Evolutionary conservation across 352 stramenopile genomes (phyloP).

Genomic region (Phytopythium vexans): DNA sequence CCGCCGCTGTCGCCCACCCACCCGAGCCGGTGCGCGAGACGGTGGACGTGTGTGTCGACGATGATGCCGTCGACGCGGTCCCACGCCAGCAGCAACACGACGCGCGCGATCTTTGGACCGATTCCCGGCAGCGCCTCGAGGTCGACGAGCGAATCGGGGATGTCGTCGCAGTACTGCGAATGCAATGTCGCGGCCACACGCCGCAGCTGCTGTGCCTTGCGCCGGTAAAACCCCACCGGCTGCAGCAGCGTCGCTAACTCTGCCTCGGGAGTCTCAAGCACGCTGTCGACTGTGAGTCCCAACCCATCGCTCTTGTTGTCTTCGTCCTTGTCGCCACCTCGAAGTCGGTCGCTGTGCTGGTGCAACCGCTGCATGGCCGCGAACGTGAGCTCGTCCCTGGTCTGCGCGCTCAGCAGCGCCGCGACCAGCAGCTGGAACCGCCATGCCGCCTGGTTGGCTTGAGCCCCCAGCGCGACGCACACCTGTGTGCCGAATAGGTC

Average conservation of each 20-base stretch:
- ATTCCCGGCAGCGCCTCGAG: conserved; percentile 56
- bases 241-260: conserved; percentile 47
- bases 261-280: conserved; percentile 26
- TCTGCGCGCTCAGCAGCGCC: conserved; percentile 71
- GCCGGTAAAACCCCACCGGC: conserved; percentile 71
- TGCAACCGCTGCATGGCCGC: conserved; percentile 73
- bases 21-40: conserved; percentile 54
- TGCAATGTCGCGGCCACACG: conserved; percentile 41
- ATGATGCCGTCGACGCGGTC: conserved; percentile 58
- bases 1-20: conserved; percentile 27
- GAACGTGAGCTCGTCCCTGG: conserved; percentile 61
- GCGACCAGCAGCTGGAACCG: conserved; percentile 68
- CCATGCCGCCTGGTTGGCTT: conserved; percentile 14
- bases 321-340: neutral
- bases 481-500: conserved; percentile 68
- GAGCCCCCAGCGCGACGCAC: conserved; percentile 31
- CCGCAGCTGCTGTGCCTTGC: conserved; percentile 67
- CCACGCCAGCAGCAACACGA: conserved; percentile 67
- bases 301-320: conserved; percentile 8
- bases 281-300: conserved; percentile 45
- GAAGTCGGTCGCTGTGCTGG: conserved; percentile 9
- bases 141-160: conserved; percentile 40
- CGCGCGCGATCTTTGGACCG: conserved; percentile 70
- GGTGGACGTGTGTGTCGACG: conserved; percentile 80
- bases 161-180: conserved; percentile 33